Percentiles rank a stretch among this genome's conserved stretches.
phyloP scores from a whole-genome alignment of 441 rosid species.

The Theobroma grandiflorum region DNA sequence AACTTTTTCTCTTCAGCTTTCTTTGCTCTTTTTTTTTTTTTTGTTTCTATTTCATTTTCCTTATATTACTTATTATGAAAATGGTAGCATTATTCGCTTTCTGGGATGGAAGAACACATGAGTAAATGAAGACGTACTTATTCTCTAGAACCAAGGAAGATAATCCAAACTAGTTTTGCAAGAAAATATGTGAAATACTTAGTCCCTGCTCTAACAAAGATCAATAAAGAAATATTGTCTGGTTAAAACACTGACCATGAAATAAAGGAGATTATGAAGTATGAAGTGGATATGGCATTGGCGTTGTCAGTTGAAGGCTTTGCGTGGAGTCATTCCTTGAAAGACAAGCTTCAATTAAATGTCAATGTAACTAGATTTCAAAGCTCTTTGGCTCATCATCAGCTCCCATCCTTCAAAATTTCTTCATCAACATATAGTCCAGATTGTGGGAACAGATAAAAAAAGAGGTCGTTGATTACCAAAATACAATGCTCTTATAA shows the following conservation, averaged over 20 bases:
- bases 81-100: not conserved
- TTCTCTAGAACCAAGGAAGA: slow-evolving; percentile 36
- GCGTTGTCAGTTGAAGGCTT: slow-evolving; percentile 43
- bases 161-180: slow-evolving; percentile 16
- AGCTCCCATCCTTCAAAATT: slow-evolving; percentile 19
- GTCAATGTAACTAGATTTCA: not conserved
- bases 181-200: slow-evolving; percentile 43
- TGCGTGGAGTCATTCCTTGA: slow-evolving; percentile 48
- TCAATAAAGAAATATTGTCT: slow-evolving; percentile 6
- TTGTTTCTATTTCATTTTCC: too few species aligned
- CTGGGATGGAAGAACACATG: slow-evolving; percentile 35
- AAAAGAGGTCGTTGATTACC: not conserved
- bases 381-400: not conserved
- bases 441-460: not conserved
- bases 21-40: too few species aligned
- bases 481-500: not conserved
- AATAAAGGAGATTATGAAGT: slow-evolving; percentile 35
- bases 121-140: slow-evolving; percentile 40
- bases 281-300: slow-evolving; percentile 50
- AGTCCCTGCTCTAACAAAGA: slow-evolving; percentile 42
- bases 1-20: not conserved
- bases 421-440: slow-evolving; percentile 5
- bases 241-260: not conserved
- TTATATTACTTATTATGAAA: not conserved
- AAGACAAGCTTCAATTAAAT: slow-evolving; percentile 29